Evolutionary conservation across 129 eudicot genomes (phyloP).

Genomic region (Flaveria brownii): DNA sequence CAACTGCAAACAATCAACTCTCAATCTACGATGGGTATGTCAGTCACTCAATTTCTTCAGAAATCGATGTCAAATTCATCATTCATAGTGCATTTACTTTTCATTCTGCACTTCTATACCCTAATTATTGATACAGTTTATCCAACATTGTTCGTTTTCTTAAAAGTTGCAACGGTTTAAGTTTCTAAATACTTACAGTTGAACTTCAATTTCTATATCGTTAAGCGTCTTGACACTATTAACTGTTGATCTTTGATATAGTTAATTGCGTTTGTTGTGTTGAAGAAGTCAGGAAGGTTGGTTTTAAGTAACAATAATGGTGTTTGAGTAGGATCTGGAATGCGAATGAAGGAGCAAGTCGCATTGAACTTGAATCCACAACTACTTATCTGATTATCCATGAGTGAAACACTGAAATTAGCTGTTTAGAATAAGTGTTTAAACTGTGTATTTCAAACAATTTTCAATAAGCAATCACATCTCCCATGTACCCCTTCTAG

Average conservation of each 20-base stretch:
- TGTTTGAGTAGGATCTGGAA: slow-evolving; percentile 28
- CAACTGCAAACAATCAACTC: slow-evolving; percentile 23
- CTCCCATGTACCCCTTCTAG: not conserved
- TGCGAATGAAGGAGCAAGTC: slow-evolving; percentile 6
- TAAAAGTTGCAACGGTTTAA: slow-evolving; percentile 20
- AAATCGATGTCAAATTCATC: not conserved
- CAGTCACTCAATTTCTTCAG: slow-evolving; percentile 13
- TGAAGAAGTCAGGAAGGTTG: not conserved
- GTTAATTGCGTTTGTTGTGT: not conserved
- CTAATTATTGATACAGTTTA: slow-evolving; percentile 14
- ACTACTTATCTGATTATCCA: not conserved
- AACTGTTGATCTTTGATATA: not conserved
- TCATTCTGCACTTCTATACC: slow-evolving; percentile 29
- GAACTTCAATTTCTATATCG: not conserved
- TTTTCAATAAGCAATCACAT: not conserved
- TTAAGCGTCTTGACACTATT: slow-evolving; percentile 1
- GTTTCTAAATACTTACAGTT: not conserved
- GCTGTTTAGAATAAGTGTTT: not conserved
- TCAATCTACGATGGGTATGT: slow-evolving; percentile 31
- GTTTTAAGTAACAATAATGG: not conserved
- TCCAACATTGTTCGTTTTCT: slow-evolving; percentile 20
- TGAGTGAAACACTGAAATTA: not conserved
- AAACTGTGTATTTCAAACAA: not conserved
- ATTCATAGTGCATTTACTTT: no score
- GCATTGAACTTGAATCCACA: slow-evolving; percentile 13